A percentile compares a stretch with the other conserved stretches of the same genome.
Conservation (phyloP, 139 green algal species). For the Micromonas commoda region DNA sequence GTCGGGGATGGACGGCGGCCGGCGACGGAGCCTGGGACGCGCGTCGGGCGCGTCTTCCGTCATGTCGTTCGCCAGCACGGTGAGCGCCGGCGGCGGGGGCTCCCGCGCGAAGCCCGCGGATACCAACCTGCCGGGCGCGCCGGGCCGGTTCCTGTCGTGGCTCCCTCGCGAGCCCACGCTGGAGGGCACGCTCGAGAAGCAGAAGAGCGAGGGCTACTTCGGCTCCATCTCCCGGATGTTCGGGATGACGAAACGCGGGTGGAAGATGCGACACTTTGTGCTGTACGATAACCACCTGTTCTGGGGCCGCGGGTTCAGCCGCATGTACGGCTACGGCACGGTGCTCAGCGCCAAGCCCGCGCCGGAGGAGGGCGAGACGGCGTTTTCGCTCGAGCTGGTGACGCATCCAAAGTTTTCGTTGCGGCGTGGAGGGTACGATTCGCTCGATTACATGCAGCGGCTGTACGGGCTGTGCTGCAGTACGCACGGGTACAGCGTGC, state of each 20-base stretch:
- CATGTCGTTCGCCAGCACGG: too few species aligned
- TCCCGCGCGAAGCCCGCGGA: too few species aligned
- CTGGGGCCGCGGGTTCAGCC: constrained; percentile 6
- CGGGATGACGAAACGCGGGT: background rate
- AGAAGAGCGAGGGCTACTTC: background rate
- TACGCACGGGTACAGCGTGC: background rate
- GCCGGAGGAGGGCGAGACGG: background rate
- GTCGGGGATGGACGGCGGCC: too few species aligned
- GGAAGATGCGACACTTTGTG: constrained; percentile 11
- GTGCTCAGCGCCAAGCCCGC: background rate
- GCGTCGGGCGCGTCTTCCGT: too few species aligned
- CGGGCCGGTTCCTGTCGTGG: constrained; percentile 4
- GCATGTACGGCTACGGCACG: constrained; percentile 22
- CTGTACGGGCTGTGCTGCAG: constrained; percentile 7
- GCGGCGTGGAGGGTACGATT: background rate
- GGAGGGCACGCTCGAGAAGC: constrained; percentile 20
- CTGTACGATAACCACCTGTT: constrained; percentile 25
- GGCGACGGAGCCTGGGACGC: too few species aligned
- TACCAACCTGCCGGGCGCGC: background rate
- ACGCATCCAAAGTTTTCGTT: background rate
- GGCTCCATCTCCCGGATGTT: background rate
- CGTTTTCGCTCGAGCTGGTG: constrained; percentile 11
- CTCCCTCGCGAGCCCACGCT: background rate
- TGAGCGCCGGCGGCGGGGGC: too few species aligned
- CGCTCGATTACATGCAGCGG: background rate